phyloP scores from a whole-genome alignment of 2,329 filamentous ascomycete genomes.

The Arthrobotrys musiformis region DNA sequence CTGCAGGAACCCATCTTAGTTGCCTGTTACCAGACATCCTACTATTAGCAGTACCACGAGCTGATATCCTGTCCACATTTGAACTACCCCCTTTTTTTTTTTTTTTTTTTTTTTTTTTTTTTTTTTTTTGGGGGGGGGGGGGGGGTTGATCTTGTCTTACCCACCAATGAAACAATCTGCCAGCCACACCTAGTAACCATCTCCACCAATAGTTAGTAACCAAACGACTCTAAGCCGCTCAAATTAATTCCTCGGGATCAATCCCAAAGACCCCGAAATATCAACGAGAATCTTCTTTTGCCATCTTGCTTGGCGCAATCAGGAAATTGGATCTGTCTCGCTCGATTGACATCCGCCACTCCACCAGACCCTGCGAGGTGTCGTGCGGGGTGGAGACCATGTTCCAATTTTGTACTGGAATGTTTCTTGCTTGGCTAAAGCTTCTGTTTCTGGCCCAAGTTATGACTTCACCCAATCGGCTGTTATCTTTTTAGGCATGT shows the following conservation, averaged over 20 bases:
- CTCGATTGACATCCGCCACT: background rate
- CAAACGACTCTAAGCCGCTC: background rate
- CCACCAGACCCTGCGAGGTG: background rate
- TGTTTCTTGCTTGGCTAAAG: constrained; percentile 26
- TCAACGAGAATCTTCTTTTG: constrained; percentile 10
- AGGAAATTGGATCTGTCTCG: constrained; percentile 36
- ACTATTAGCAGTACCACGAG: too few relatives aligned
- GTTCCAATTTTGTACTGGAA: background rate
- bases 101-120: background rate
- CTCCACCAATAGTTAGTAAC: background rate
- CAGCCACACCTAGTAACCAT: constrained; percentile 22
- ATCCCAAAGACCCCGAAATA: constrained; percentile 17
- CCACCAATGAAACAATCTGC: constrained; percentile 27
- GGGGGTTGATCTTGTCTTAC: constrained; percentile 3
- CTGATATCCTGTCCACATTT: background rate
- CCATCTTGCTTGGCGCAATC: background rate
- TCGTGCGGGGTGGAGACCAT: background rate
- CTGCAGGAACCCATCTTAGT: constrained; percentile 50
- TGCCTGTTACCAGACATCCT: too few relatives aligned
- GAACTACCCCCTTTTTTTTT: background rate
- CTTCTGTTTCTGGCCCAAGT: constrained; percentile 9
- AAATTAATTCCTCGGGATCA: constrained; percentile 18
- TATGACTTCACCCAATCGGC: constrained; percentile 13
- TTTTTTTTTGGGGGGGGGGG: too few relatives aligned
- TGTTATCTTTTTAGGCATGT: constrained; percentile 5